These are phyloP conservation scores for Neurospora sp. DNA, from an alignment of 495 filamentous ascomycete species.

Conservation along the genomic window DNA sequence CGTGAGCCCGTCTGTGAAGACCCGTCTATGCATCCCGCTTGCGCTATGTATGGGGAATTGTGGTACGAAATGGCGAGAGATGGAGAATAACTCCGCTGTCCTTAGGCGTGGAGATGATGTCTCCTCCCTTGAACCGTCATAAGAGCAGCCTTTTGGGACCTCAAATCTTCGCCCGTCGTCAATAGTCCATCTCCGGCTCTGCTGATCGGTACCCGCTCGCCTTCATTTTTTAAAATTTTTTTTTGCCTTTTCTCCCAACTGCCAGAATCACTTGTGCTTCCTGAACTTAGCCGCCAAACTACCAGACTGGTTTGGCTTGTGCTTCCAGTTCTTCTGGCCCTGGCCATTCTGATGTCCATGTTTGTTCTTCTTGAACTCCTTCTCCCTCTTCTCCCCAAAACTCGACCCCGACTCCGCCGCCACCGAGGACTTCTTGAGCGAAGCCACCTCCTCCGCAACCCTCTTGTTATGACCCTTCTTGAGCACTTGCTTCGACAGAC, in stretches of 20 bases:
- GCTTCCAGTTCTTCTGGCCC: background rate
- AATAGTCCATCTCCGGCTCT: background rate
- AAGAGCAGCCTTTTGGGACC: background rate
- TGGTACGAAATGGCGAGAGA: background rate
- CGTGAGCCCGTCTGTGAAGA: background rate
- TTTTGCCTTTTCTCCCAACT: background rate
- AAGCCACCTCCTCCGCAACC: background rate
- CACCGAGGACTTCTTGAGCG: background rate
- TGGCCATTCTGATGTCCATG: background rate
- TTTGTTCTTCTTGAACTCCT: background rate
- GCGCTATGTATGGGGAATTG: background rate
- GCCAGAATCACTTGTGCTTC: background rate
- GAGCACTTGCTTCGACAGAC: conserved; percentile 4
- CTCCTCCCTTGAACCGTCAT: background rate
- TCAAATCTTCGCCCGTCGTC: background rate
- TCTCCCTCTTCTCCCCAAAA: background rate
- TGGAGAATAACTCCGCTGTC: background rate
- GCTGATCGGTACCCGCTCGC: background rate
- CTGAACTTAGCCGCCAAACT: background rate
- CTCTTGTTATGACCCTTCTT: conserved; percentile 10
- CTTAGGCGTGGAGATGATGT: background rate
- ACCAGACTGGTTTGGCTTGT: background rate
- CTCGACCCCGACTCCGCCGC: background rate
- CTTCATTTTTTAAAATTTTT: background rate
- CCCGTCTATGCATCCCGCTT: background rate